These are phyloP conservation scores for Penicillium hordei DNA, from an alignment of 2,329 filamentous ascomycete genomes.

Conservation along the genomic window DNA sequence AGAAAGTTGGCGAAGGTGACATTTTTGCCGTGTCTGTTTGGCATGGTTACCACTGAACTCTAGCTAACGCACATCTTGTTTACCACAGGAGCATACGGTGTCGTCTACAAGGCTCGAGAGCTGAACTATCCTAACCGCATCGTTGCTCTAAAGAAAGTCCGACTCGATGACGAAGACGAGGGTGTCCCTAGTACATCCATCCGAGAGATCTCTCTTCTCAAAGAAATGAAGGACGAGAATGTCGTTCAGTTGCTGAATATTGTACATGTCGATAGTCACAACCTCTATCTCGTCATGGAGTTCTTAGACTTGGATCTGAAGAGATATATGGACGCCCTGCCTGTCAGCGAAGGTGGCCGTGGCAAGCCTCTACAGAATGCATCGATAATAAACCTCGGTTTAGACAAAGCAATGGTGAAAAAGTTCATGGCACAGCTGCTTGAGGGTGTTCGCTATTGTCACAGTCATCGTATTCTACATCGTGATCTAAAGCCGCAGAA, in stretches of 20 bases:
- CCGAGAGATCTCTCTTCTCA: slow-evolving; percentile 88
- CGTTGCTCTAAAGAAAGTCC: slow-evolving; percentile 92
- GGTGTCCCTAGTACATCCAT: slow-evolving; percentile 90
- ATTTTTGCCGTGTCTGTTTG: neutral
- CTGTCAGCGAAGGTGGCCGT: slow-evolving; percentile 77
- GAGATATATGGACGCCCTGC: slow-evolving; percentile 93
- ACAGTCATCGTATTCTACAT: slow-evolving; percentile 82
- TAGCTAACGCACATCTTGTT: slow-evolving; percentile 14
- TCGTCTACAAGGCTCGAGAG: slow-evolving; percentile 92
- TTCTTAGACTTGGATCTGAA: slow-evolving; percentile 90
- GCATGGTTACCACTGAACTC: slow-evolving; percentile 33
- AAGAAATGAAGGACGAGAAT: slow-evolving; percentile 90
- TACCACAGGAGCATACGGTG: slow-evolving; percentile 78
- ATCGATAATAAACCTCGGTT: slow-evolving; percentile 65
- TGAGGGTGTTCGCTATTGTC: slow-evolving; percentile 81
- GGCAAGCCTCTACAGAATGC: slow-evolving; percentile 83
- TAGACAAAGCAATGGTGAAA: slow-evolving; percentile 79
- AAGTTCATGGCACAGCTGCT: slow-evolving; percentile 91
- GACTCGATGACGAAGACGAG: slow-evolving; percentile 91
- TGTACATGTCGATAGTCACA: slow-evolving; percentile 90
- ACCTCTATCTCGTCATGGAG: slow-evolving; percentile 90
- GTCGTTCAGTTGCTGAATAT: slow-evolving; percentile 88
- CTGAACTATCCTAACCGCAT: slow-evolving; percentile 78
- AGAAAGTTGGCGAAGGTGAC: slow-evolving; percentile 90
- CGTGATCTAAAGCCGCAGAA: slow-evolving; percentile 91